Base-by-base conservation (phyloP, 805 yeast species). In the Yarrowia phangngaensis region DNA sequence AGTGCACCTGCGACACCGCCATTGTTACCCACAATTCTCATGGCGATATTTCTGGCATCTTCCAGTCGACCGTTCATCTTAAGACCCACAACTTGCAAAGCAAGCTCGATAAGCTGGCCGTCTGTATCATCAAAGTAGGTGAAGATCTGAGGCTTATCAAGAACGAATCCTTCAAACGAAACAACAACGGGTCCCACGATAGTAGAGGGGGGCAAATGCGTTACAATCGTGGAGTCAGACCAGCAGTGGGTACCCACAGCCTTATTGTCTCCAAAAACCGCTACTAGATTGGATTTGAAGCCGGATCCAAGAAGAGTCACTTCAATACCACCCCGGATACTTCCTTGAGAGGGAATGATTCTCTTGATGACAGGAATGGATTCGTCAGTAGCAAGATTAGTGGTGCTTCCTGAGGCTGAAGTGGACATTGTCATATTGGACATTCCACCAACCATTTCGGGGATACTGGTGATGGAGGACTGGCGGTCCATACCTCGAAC, bases 81-180 rank as follows among this genome's bases (percentile, higher is more conserved):
- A 65, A 89, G 72, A 2, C 98, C 98, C 24, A 92, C 96, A 58
- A 92, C 92, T 62, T 92, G 97, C 58, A 92, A 72, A 2, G 98
- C 98, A 54, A 92, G 71, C 67, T 92, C 98, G 61, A 90, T 85
- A 61, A 92, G 74, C 65, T 90, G 96, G 55, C 92, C 75, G 65
- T 92, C 98, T 7, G 96, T 85, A 62, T 92, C 98, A 67, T 92
- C 97, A 34, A 87, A 75, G 61, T 92, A 92, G 0, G 97, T 88
- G 65, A 92, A 92, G 0, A 85, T 73, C 59, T 79, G 84, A 15
- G 61, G 60, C 50, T 61, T 63, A 15, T 56, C 64, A 53, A 60
- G 64, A 40, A 73, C 76, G 55, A 71, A 72, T 55, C 74, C 76
- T 51, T 76, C 80, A 55, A 92, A 82, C 12, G 89, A 76, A 3